phyloP scores from a whole-genome alignment of 805 yeast genomes.

The Phaffomyces opuntiae region DNA sequence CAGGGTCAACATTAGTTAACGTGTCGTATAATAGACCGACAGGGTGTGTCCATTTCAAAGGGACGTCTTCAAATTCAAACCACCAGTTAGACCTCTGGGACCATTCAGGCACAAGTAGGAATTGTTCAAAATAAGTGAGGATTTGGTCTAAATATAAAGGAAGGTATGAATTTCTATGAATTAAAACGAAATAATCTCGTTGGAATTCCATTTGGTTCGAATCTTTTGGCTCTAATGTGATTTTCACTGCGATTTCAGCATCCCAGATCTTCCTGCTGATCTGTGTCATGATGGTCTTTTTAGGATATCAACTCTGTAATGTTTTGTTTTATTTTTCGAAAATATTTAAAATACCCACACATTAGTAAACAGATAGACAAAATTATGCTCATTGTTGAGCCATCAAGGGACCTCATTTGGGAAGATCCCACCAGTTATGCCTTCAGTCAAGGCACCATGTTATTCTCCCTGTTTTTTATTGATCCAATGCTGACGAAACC shows the following conservation, averaged over 20 bases:
- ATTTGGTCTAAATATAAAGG: slow-evolving; percentile 35
- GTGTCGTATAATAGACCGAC: slow-evolving; percentile 61
- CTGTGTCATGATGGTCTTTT: slow-evolving; percentile 17
- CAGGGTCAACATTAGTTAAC: slow-evolving; percentile 33
- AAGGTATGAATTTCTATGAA: slow-evolving; percentile 46
- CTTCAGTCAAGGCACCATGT: slow-evolving; percentile 12
- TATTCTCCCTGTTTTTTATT: slow-evolving; percentile 25
- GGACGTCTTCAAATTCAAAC: slow-evolving; percentile 60
- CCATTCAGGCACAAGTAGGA: slow-evolving; percentile 23
- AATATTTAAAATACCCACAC: neutral
- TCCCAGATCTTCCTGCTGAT: slow-evolving; percentile 42
- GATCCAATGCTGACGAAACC: slow-evolving; percentile 24
- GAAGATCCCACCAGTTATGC: neutral
- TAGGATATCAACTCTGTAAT: neutral
- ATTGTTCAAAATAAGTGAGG: slow-evolving; percentile 31
- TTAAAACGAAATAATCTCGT: slow-evolving; percentile 8
- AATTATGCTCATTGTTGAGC: slow-evolving; percentile 1
- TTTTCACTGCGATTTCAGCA: slow-evolving; percentile 41
- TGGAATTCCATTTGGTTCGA: slow-evolving; percentile 15
- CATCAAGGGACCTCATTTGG: slow-evolving; percentile 12
- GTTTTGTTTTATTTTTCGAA: neutral
- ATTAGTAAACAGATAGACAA: no score
- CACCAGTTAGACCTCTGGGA: slow-evolving; percentile 37
- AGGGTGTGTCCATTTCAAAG: slow-evolving; percentile 69
- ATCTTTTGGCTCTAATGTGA: slow-evolving; percentile 24